Base-by-base conservation (phyloP, 1,284 basidiomycete species). In the Macrocystidia cucumis region DNA sequence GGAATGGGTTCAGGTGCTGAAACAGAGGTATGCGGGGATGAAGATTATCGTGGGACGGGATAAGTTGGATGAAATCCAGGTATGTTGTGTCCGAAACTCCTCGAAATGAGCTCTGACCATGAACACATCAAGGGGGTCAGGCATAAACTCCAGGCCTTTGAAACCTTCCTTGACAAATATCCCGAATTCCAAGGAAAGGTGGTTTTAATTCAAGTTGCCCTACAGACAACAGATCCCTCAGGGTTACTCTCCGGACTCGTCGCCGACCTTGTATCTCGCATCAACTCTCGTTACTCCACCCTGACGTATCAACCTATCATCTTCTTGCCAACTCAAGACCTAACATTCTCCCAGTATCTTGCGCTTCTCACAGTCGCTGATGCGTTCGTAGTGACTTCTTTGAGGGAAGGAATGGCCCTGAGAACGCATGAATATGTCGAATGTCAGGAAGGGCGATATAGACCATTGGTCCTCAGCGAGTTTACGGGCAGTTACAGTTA, bases 401-500 rank as follows among this genome's bases (percentile, higher is more conserved):
- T 92, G 51, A 67, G 90, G 5, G 89, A 92, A 56, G 90, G 90
- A 0, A 92, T 91, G 89, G 88, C 87, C 19, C 57, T 90, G 36
- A 64, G 84, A 25, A 78, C 82, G 5, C 86, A 90, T 51, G 89
- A 91, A 55, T 91, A 79, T 52, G 85, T 91, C 9, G 83, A 88
- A 52, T 88, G 83, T 46, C 86, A 87, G 51, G 77, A 82, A 48
- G 74, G 69, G 6, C 55, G 55, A 38, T 72, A 78, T 41, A 65
- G 83, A 18, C 85, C 86, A 0, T 62, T 91, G 22, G 78, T 91
- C 43, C 58, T 91, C 35, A 83, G 79, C 50, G 84, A 86, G 72
- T 92, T 92, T 52, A 87, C 89, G 0, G 89, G 90, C 13, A 83
- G 81, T 3, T 91, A 91, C 55, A 82, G 75, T 45, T 88, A 86